Percentiles rank a stretch among this genome's conserved stretches.
Conservation (phyloP, 345 rosid species). For the Populus tremula region DNA sequence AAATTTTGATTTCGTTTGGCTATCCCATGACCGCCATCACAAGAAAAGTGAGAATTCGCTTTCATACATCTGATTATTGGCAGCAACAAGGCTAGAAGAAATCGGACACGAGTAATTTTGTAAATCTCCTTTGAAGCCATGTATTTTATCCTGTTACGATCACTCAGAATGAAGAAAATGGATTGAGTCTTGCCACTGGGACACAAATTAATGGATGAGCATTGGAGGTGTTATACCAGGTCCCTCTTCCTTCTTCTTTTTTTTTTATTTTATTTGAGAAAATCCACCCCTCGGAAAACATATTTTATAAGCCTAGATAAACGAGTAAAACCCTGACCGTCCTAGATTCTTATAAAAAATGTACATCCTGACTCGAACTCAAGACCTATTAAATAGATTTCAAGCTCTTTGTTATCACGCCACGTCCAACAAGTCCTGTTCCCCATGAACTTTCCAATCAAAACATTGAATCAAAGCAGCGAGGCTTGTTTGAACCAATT, state of each 20-base stretch:
- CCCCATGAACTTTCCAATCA: constrained; percentile 43
- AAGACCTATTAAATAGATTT: no score
- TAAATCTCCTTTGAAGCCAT: no score
- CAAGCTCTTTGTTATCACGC: no score
- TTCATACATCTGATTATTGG: not conserved
- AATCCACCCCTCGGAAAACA: no score
- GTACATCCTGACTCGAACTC: no score
- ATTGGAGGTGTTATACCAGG: constrained; percentile 49
- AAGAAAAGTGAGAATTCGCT: not conserved
- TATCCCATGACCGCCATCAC: not conserved
- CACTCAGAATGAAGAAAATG: constrained; percentile 28
- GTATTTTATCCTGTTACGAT: not conserved
- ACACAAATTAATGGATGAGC: constrained; percentile 51
- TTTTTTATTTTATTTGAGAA: no score
- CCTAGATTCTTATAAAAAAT: no score
- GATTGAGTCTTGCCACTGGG: constrained; percentile 43
- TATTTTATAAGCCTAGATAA: no score
- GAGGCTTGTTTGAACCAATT: constrained; percentile 38
- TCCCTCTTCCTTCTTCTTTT: constrained; percentile 38
- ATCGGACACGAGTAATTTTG: not conserved
- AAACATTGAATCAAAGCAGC: constrained; percentile 54
- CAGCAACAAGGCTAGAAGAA: no score
- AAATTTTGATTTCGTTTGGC: no score
- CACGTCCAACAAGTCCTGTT: no score
- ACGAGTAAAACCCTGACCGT: no score